These are phyloP conservation scores for Phytopythium helicoides DNA, from an alignment of 352 stramenopile species.

Conservation along the genomic window DNA sequence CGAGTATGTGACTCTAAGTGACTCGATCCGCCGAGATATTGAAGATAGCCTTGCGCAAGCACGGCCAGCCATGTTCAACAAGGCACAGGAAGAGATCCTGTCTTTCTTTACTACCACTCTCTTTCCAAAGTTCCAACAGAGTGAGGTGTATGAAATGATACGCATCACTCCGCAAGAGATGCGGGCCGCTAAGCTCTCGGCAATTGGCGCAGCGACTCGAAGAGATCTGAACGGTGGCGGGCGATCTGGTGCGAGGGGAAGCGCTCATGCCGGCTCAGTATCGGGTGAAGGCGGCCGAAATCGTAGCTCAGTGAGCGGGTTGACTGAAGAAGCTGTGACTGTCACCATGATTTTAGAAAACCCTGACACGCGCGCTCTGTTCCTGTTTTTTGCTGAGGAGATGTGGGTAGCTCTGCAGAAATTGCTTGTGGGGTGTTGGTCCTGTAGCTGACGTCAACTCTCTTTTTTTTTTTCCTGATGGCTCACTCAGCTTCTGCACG, in stretches of 20 bases:
- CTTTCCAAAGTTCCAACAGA: conserved; percentile 76
- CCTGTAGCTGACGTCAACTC: background rate
- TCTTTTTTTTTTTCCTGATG: background rate
- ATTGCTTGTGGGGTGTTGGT: background rate
- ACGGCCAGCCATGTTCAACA: conserved; percentile 68
- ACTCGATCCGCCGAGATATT: conserved; percentile 27
- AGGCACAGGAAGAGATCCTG: conserved; percentile 65
- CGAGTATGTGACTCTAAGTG: conserved; percentile 48
- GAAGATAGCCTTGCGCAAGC: conserved; percentile 30
- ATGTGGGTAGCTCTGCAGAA: conserved; percentile 42
- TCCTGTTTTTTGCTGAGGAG: conserved; percentile 75
- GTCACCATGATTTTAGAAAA: conserved; percentile 63
- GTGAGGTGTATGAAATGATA: conserved; percentile 58
- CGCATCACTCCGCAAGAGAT: conserved; percentile 39
- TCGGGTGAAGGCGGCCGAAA: background rate
- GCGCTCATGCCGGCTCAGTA: conserved; percentile 1
- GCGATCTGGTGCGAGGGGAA: background rate
- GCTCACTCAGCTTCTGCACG: conserved; percentile 55
- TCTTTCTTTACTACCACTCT: conserved; percentile 61
- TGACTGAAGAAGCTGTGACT: conserved; percentile 40
- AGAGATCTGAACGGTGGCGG: conserved; percentile 1
- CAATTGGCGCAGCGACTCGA: conserved; percentile 15
- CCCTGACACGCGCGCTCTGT: conserved; percentile 54
- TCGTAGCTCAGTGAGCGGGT: background rate
- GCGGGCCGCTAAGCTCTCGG: conserved; percentile 20